Evolutionary conservation across 2,329 filamentous ascomycete species (phyloP).

Genomic region (Xylariaceae sp.): DNA sequence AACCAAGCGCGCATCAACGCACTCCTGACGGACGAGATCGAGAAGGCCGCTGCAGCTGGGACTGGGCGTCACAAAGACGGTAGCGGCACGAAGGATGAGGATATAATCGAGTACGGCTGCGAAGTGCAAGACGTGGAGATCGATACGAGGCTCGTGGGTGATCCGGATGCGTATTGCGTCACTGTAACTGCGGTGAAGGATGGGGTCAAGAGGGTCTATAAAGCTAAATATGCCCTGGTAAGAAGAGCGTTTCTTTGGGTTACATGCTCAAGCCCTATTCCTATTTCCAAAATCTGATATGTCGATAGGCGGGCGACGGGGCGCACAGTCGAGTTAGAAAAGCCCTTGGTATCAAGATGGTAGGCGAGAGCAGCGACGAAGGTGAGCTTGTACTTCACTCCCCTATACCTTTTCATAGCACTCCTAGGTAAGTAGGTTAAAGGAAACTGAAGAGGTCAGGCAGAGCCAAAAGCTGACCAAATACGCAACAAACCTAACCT

Average conservation of each 20-base stretch:
- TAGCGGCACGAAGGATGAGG: too few species aligned
- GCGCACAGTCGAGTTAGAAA: conserved; percentile 48
- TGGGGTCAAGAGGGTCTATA: conserved; percentile 35
- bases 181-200: conserved; percentile 38
- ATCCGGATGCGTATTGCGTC: conserved; percentile 39
- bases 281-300: too few species aligned
- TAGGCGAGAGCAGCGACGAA: conserved; percentile 35
- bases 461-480: too few species aligned
- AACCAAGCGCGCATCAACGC: conserved; percentile 52
- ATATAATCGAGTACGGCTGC: conserved; percentile 47
- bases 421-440: too few species aligned
- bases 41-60: conserved; percentile 30
- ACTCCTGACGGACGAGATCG: conserved; percentile 49
- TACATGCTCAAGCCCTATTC: background rate
- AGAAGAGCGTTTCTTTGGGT: conserved; percentile 15
- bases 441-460: too few species aligned
- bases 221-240: conserved; percentile 48
- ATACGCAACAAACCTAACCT: background rate
- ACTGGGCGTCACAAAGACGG: too few species aligned
- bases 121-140: conserved; percentile 47
- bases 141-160: conserved; percentile 32
- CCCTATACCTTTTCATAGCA: too few species aligned
- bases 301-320: conserved; percentile 38
- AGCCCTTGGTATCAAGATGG: conserved; percentile 50
- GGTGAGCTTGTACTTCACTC: conserved; percentile 3